A percentile compares a stretch with the other conserved stretches of the same genome.
phyloP scores from a whole-genome alignment of 2,329 filamentous ascomycete genomes.

The Neopestalotiopsis rosae region DNA sequence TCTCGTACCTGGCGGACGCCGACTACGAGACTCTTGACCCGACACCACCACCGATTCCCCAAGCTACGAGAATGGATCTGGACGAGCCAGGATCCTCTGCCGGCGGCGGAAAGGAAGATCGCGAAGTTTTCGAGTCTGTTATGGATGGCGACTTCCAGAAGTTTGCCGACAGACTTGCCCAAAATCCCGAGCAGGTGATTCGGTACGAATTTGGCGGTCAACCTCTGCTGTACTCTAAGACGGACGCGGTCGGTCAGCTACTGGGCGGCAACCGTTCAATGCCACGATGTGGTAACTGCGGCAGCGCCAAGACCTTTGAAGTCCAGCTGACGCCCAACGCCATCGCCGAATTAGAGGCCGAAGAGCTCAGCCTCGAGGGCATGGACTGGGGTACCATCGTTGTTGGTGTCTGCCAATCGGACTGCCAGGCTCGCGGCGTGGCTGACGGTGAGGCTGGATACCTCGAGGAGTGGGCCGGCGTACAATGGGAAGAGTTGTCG shows the following conservation, averaged over 20 bases:
- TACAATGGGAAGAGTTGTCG: conserved; percentile 90
- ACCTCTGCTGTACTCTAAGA: conserved; percentile 81
- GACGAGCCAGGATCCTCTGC: conserved; percentile 36
- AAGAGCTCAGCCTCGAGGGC: conserved; percentile 74
- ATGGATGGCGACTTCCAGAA: conserved; percentile 81
- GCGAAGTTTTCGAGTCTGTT: conserved; percentile 73
- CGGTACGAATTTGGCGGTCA: conserved; percentile 77
- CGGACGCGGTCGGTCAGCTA: conserved; percentile 73
- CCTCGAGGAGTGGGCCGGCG: conserved; percentile 94
- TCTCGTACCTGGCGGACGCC: conserved; percentile 82
- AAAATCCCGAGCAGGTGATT: conserved; percentile 84
- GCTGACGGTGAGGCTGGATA: conserved; percentile 73
- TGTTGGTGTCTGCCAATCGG: conserved; percentile 79
- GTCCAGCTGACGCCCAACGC: conserved; percentile 90
- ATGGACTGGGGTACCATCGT: conserved; percentile 99
- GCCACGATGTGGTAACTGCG: conserved; percentile 79
- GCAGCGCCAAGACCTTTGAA: conserved; percentile 80
- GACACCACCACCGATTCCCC: conserved; percentile 55
- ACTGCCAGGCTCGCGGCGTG: conserved; percentile 71
- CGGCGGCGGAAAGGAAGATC: conserved; percentile 63
- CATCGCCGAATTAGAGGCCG: conserved; percentile 85
- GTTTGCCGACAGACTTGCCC: conserved; percentile 77
- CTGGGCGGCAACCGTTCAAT: conserved; percentile 59
- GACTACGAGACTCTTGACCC: conserved; percentile 87
- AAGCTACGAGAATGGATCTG: conserved; percentile 55